Percentiles rank a stretch among this genome's conserved stretches.
These are phyloP conservation scores for Yarrowia phangngaensis DNA, from an alignment of 805 yeast genomes.

Conservation along the genomic window DNA sequence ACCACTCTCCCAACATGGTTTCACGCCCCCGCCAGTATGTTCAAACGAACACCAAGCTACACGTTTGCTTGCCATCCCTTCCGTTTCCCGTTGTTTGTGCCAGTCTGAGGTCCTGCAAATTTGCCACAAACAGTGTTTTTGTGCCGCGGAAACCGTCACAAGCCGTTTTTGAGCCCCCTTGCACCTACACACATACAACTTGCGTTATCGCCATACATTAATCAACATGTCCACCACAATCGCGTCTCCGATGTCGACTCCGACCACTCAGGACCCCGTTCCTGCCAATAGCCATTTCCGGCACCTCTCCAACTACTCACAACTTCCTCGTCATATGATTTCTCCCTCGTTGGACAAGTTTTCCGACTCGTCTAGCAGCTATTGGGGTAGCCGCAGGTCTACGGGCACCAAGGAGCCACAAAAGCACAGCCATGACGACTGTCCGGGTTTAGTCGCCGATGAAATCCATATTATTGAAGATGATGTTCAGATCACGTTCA, in stretches of 20 bases:
- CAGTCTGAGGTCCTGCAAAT: too few relatives aligned
- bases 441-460: slow-evolving; percentile 12
- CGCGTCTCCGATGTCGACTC: slow-evolving; percentile 27
- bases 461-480: slow-evolving; percentile 14
- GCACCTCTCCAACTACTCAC: slow-evolving; percentile 21
- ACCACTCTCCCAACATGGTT: too few relatives aligned
- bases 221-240: slow-evolving; percentile 21
- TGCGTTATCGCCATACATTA: too few relatives aligned
- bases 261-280: slow-evolving; percentile 24
- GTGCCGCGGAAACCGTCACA: too few relatives aligned
- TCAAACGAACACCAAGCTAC: too few relatives aligned
- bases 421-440: not conserved
- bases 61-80: too few relatives aligned
- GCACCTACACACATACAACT: too few relatives aligned
- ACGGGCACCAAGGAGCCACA: slow-evolving; percentile 24
- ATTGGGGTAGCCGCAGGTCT: slow-evolving; percentile 24
- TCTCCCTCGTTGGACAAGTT: slow-evolving; percentile 22
- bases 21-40: too few relatives aligned
- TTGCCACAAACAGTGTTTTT: too few relatives aligned
- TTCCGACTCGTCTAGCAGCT: slow-evolving; percentile 18
- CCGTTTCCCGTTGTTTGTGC: too few relatives aligned
- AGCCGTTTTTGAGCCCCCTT: too few relatives aligned
- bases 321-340: slow-evolving; percentile 23
- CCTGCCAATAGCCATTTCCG: slow-evolving; percentile 20
- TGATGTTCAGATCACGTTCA: slow-evolving; percentile 11